Conservation (phyloP, 257 asterid species). For the Nicotiana attenuata region DNA sequence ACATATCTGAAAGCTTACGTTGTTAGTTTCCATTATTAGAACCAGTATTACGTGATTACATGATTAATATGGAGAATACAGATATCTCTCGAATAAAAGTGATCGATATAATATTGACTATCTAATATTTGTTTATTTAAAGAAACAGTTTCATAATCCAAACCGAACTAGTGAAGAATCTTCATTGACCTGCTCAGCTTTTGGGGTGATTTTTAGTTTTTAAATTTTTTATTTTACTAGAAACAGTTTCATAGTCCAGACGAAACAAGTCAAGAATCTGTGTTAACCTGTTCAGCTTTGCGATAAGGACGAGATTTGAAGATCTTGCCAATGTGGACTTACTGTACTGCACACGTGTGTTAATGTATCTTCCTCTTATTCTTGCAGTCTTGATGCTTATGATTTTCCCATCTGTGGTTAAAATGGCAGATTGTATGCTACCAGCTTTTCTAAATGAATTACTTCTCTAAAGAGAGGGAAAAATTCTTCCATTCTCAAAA, state of each 20-base stretch:
- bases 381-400: not conserved
- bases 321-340: not conserved
- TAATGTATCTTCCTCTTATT: not conserved
- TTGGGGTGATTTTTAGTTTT: not conserved
- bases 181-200: not conserved
- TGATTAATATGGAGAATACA: not conserved
- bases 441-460: not conserved
- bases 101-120: not conserved
- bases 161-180: not conserved
- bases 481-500: not conserved
- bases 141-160: not conserved
- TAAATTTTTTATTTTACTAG: not conserved
- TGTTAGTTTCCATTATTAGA: not conserved
- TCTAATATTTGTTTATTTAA: not conserved
- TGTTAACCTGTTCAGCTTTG: not conserved
- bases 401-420: not conserved
- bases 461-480: not conserved
- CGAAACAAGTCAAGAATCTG: not conserved
- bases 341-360: not conserved
- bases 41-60: not conserved
- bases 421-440: not conserved
- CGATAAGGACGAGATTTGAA: not conserved
- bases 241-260: not conserved
- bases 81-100: not conserved
- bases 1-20: not conserved